Base-by-base conservation (phyloP, 2,329 filamentous ascomycete genomes). In the Pseudogymnoascus sp. region DNA sequence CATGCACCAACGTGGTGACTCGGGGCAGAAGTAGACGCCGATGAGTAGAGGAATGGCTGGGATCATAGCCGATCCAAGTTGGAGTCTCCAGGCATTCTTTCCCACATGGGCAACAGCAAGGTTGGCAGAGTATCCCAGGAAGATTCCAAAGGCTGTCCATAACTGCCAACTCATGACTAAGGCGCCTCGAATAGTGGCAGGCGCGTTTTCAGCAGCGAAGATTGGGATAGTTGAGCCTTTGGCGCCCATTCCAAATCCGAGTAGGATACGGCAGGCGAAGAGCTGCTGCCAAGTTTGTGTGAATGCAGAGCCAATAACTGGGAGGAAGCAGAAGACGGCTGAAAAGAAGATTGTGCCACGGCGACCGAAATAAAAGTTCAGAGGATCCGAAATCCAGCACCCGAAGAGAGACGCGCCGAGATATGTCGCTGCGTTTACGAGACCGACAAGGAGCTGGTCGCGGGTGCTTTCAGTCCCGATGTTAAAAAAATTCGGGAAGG, bases 1-100 rank as follows among this genome's bases (percentile, higher is more conserved):
- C 72, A 89, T 82, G 62, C 80, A 82, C 85, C 85, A 89, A 61
- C 85, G 79, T 2, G 86, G 85, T 1, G 83, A 86, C 68, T 88
- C 84, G 0, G 85, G 85, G 66, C 84, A 87, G 66, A 86, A 79
- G 66, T 77, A 89, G 25, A 87, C 76, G 9, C 77, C 74, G 0
- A 84, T 14, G 8, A 86, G 70, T 4, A 89, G 75, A 6, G 85
- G 84, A 1, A 89, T 72, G 0, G 85, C 84, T 1, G 86, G 86
- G 36, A 88, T 81, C 59, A 88, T 84, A 2, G 87, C 84, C 2
- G 85, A 86, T 8, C 80, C 85, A 5, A 89, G 74, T 68, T 87
- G 84, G 23, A 88, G 74, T 39, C 86, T 77, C 87, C 86, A 89
- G 5, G 83, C 77, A 38, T 85, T 82, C 2, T 69, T 69, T n/a